Evolutionary conservation across 2,329 filamentous ascomycete genomes (phyloP).

Genomic region (Neofusicoccum umdonicola): DNA sequence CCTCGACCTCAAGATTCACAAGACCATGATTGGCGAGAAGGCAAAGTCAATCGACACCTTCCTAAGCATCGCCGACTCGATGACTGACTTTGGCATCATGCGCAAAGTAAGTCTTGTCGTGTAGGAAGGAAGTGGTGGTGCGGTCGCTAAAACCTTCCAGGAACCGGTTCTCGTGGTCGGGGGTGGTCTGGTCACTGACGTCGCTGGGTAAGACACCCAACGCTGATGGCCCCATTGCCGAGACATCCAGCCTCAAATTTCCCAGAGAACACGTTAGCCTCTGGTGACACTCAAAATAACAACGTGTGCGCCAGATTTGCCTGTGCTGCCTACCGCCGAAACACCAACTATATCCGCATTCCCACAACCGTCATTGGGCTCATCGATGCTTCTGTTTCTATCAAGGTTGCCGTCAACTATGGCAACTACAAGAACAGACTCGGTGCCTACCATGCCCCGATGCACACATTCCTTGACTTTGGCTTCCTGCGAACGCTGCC

Average conservation of each 20-base stretch:
- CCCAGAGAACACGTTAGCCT: background rate
- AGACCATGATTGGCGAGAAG: constrained; percentile 73
- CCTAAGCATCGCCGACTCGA: constrained; percentile 67
- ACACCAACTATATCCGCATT: constrained; percentile 71
- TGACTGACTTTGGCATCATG: constrained; percentile 70
- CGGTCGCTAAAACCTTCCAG: constrained; percentile 33
- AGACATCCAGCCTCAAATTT: constrained; percentile 42
- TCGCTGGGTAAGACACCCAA: constrained; percentile 60
- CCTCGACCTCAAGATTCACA: constrained; percentile 63
- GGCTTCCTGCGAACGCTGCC: constrained; percentile 68
- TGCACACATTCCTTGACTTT: constrained; percentile 72
- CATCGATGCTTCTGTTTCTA: constrained; percentile 72
- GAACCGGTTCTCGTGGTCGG: constrained; percentile 66
- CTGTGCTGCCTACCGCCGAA: constrained; percentile 68
- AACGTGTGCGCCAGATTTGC: constrained; percentile 53
- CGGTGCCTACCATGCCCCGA: constrained; percentile 69
- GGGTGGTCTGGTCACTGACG: constrained; percentile 69
- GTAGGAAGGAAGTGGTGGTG: constrained; percentile 28
- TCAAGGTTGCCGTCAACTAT: constrained; percentile 78
- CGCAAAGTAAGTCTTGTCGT: constrained; percentile 47
- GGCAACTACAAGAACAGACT: constrained; percentile 74
- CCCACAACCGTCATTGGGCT: constrained; percentile 73
- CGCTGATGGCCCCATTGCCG: constrained; percentile 35
- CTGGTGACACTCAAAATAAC: constrained; percentile 21
- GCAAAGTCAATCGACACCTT: constrained; percentile 71